phyloP scores from a whole-genome alignment of 2,329 filamentous ascomycete genomes.

The Fusarium compactum region DNA sequence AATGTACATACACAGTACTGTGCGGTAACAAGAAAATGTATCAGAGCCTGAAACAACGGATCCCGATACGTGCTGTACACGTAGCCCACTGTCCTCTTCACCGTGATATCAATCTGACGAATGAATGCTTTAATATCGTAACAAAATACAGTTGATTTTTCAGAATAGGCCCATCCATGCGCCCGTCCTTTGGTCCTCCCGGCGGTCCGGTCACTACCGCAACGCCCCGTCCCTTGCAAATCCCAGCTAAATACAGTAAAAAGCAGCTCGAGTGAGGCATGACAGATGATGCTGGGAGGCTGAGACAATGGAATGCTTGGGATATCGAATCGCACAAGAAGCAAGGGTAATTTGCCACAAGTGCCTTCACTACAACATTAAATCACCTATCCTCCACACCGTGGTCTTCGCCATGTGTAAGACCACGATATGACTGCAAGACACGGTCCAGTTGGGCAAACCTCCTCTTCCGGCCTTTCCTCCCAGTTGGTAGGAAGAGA shows the following conservation, averaged over 20 bases:
- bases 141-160: constrained; percentile 2
- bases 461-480: constrained; percentile 25
- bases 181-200: constrained; percentile 9
- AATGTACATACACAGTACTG: neutral
- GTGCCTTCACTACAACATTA: constrained; percentile 1
- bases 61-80: neutral
- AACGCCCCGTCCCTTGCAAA: constrained; percentile 13
- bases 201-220: constrained; percentile 34
- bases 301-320: constrained; percentile 35
- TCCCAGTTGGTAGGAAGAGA: constrained; percentile 27
- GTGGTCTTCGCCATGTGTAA: constrained; percentile 3
- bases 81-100: neutral
- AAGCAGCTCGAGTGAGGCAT: constrained; percentile 10
- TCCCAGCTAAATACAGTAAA: neutral
- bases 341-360: constrained; percentile 12
- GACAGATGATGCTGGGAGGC: constrained; percentile 16
- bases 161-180: neutral
- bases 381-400: neutral
- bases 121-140: neutral
- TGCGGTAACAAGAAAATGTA: constrained; percentile 3
- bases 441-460: constrained; percentile 25
- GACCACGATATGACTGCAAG: constrained; percentile 34
- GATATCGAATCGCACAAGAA: constrained; percentile 9
- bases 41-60: constrained; percentile 3
- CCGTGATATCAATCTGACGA: constrained; percentile 1